Conservation (phyloP, 108 stramenopile genomes). For the Hondaea fermentalgiana region DNA sequence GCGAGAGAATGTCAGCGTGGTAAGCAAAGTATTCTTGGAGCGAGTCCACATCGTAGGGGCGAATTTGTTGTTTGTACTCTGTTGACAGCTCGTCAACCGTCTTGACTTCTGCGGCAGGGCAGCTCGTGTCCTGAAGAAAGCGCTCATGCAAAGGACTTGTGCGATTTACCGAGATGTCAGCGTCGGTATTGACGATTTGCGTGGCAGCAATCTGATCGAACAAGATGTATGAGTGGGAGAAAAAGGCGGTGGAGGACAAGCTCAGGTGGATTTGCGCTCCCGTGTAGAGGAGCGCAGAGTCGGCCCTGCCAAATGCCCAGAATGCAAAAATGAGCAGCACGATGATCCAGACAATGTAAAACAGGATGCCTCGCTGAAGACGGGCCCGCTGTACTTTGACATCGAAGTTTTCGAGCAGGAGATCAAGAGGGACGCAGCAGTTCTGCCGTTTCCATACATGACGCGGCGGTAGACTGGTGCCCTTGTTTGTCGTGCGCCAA, state of each 20-base stretch:
- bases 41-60: background rate
- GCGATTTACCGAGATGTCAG: too few species aligned
- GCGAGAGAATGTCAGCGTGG: background rate
- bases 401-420: background rate
- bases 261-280: background rate
- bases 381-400: background rate
- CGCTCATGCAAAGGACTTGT: too few species aligned
- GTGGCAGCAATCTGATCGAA: too few species aligned
- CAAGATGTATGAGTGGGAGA: background rate
- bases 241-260: background rate
- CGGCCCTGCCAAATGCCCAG: background rate
- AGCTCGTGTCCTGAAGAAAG: too few species aligned
- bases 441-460: background rate
- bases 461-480: background rate
- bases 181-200: too few species aligned
- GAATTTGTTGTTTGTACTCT: background rate
- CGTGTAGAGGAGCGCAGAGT: background rate
- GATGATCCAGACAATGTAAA: background rate
- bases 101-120: too few species aligned
- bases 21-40: background rate
- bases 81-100: too few species aligned
- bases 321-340: background rate
- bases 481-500: background rate
- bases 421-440: background rate
- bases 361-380: background rate